Base-by-base conservation (phyloP, 1,284 basidiomycete species). In the Stygiomarasmius scandens region DNA sequence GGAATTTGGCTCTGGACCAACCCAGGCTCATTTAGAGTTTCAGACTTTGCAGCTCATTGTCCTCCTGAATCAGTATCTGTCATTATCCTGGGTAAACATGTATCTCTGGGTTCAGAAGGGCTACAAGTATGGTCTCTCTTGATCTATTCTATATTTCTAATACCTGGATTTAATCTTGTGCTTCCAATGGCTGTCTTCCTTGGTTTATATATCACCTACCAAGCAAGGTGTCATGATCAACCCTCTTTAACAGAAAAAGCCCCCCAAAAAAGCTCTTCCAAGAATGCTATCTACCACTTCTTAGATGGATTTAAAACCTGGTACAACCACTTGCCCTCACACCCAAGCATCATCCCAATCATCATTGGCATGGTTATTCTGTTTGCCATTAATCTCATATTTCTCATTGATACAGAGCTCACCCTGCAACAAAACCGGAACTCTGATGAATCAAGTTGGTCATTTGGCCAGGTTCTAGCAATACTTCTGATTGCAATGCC, bases 381-480 rank as follows among this genome's bases (percentile, higher is more conserved):
- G 0, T 23, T 49, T 14, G 34, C 49, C 9, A 60, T 64, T 36
- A 61, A 67, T 46, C 22, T 63, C 24, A 41, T 65, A 3, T 60
- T 64, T 32, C 44, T 67, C 12, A 41, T 56, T 38, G 62, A 65
- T 38, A 66, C 51, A 11, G 64, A 64, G 55, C n/a, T 58, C 1
- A 54, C 63, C 5, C 55, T 66, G 16, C 24, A 34, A 6, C 47
- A 44, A 20, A 66, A 65, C 36, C 41, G 53, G 3, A 46, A 59
- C 10, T 12, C 45, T 8, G 59, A 53, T 6, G 66, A 67, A 32
- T 20, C 10, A 2, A 16, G 52, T 8, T 69, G 67, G 66, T 58
- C 60, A 46, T 68, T 68, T 61, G 66, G 67, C 2, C 67, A 69
- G 48, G 61, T 58, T 1, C 63, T 69, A 38, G 63, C 67, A n/a